A percentile compares a stretch with the other conserved stretches of the same genome.
Conservation (phyloP, 2,329 filamentous ascomycete genomes). For the Aspergillus sojae region DNA sequence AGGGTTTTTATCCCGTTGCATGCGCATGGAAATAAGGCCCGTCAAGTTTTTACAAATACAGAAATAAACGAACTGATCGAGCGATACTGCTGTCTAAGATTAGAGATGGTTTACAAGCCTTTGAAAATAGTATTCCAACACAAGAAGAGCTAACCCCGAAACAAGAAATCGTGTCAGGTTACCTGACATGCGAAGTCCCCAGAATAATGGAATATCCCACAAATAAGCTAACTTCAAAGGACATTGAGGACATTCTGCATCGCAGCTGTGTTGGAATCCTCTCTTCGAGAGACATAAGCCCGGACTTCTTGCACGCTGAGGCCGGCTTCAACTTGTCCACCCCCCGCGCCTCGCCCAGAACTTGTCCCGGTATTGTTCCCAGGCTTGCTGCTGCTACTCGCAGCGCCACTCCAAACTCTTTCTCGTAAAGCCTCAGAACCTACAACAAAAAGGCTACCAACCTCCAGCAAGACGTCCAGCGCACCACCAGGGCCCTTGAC, state of each 20-base stretch:
- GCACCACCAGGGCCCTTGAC: slow-evolving; percentile 51
- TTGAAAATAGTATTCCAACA: neutral
- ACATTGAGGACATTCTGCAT: slow-evolving; percentile 80
- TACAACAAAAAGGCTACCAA: slow-evolving; percentile 94
- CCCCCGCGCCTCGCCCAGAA: slow-evolving; percentile 33
- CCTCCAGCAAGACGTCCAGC: slow-evolving; percentile 86
- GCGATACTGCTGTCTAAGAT: neutral
- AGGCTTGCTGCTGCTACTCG: slow-evolving; percentile 41
- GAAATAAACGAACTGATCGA: neutral
- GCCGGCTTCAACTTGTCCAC: slow-evolving; percentile 57
- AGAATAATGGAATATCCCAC: neutral
- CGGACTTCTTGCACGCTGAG: slow-evolving; percentile 60
- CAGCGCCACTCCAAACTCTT: slow-evolving; percentile 64
- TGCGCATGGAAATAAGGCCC: neutral
- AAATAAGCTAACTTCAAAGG: slow-evolving; percentile 45
- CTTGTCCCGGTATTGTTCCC: slow-evolving; percentile 47
- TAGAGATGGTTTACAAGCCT: neutral
- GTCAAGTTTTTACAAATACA: neutral
- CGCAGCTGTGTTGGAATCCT: slow-evolving; percentile 78
- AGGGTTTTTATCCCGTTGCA: neutral
- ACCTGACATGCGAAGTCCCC: neutral
- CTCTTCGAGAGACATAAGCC: slow-evolving; percentile 80
- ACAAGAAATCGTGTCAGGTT: neutral
- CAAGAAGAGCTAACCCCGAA: neutral
- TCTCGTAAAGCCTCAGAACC: slow-evolving; percentile 76